Evolutionary conservation across 2,329 filamentous ascomycete genomes (phyloP).

Genomic region (Xylaria sp.): DNA sequence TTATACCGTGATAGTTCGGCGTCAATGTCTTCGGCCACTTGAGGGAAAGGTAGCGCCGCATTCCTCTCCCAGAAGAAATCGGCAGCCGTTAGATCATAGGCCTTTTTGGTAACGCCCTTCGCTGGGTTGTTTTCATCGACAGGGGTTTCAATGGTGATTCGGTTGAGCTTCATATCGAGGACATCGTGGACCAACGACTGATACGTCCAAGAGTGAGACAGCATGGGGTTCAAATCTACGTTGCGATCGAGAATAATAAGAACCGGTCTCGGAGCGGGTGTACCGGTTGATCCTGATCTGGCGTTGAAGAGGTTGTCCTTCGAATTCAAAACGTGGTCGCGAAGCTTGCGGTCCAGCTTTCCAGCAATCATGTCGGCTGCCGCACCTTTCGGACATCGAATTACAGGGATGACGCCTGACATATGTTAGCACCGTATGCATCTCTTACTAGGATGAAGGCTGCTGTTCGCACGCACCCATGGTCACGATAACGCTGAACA

Average conservation of each 20-base stretch:
- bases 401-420: slow-evolving; percentile 83
- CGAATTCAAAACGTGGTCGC: slow-evolving; percentile 94
- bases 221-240: slow-evolving; percentile 92
- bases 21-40: slow-evolving; percentile 95
- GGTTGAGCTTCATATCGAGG: slow-evolving; percentile 76
- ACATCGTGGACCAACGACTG: slow-evolving; percentile 69
- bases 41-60: slow-evolving; percentile 82
- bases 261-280: slow-evolving; percentile 74
- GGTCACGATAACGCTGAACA: slow-evolving; percentile 98
- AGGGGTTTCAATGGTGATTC: slow-evolving; percentile 85
- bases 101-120: slow-evolving; percentile 75
- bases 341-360: slow-evolving; percentile 89
- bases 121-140: slow-evolving; percentile 70
- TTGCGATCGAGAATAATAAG: slow-evolving; percentile 93
- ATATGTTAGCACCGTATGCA: slow-evolving; percentile 3
- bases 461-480: slow-evolving; percentile 60
- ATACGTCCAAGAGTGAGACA: slow-evolving; percentile 89
- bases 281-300: slow-evolving; percentile 53
- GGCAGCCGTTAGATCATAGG: slow-evolving; percentile 81
- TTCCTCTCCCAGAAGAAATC: slow-evolving; percentile 98
- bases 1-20: slow-evolving; percentile 90
- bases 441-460: background rate
- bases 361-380: slow-evolving; percentile 91
- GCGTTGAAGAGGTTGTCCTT: slow-evolving; percentile 89
- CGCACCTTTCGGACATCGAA: slow-evolving; percentile 86